phyloP scores from a whole-genome alignment of 2,329 filamentous ascomycete species.

The Aspergillus chevalieri region DNA sequence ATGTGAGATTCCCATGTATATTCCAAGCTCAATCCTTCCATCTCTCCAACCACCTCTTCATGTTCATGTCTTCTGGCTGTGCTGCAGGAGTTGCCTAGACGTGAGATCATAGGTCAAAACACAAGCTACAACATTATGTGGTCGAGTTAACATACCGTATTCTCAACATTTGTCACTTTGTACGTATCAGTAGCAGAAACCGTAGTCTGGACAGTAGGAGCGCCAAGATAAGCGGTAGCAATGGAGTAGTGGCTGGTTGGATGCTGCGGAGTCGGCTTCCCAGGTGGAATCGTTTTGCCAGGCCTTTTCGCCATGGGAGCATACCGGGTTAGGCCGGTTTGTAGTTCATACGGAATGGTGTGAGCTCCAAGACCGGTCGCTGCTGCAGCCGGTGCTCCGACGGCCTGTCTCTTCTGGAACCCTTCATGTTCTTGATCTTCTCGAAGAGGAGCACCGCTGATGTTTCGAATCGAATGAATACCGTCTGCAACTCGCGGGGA shows the following conservation, averaged over 20 bases:
- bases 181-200: conserved; percentile 47
- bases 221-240: conserved; percentile 46
- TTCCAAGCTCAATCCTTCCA: conserved; percentile 49
- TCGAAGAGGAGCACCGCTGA: conserved; percentile 14
- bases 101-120: conserved; percentile 6
- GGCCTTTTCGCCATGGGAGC: conserved; percentile 58
- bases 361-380: conserved; percentile 11
- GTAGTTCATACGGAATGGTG: conserved; percentile 49
- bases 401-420: conserved; percentile 26
- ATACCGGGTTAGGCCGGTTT: conserved; percentile 52
- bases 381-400: conserved; percentile 4
- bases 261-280: conserved; percentile 44
- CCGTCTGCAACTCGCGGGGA: conserved; percentile 28
- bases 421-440: conserved; percentile 18
- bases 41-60: conserved; percentile 52
- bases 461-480: conserved; percentile 32
- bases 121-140: not conserved
- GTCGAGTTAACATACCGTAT: conserved; percentile 46
- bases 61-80: conserved; percentile 43
- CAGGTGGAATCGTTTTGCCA: conserved; percentile 53
- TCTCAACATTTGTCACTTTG: conserved; percentile 48
- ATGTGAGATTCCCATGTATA: not conserved
- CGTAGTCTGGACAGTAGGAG: conserved; percentile 45
- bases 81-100: conserved; percentile 49
- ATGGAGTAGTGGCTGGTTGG: conserved; percentile 52